A percentile compares a stretch with the other conserved stretches of the same genome.
These are phyloP conservation scores for Viridothelium virens DNA, from an alignment of 495 filamentous ascomycete species.

Conservation along the genomic window DNA sequence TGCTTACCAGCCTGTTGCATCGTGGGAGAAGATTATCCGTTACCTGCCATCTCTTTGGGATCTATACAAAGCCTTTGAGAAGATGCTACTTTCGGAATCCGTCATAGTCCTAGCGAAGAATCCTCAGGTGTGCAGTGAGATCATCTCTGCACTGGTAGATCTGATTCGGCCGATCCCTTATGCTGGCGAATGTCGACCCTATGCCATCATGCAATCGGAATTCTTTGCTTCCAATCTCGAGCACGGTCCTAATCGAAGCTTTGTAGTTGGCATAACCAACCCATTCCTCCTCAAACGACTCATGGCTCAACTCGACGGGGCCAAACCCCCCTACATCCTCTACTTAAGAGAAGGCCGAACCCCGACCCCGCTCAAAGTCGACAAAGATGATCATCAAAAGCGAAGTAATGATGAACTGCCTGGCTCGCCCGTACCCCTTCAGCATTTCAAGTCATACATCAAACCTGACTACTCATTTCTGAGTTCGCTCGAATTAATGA, in stretches of 20 bases:
- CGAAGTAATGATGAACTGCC: not conserved
- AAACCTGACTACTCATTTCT: constrained; percentile 23
- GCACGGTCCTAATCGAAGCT: constrained; percentile 26
- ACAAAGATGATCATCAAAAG: not conserved
- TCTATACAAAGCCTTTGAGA: constrained; percentile 31
- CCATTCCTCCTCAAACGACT: constrained; percentile 32
- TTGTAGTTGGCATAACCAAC: constrained; percentile 31
- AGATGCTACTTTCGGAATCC: constrained; percentile 31
- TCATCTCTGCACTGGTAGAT: constrained; percentile 29
- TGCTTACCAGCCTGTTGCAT: constrained; percentile 30
- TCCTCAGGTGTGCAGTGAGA: constrained; percentile 31
- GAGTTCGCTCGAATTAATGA: constrained; percentile 22
- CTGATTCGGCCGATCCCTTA: constrained; percentile 33
- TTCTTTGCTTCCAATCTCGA: constrained; percentile 27
- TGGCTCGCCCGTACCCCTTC: not conserved
- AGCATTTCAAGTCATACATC: constrained; percentile 14
- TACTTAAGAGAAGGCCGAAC: constrained; percentile 13
- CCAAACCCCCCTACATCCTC: constrained; percentile 24
- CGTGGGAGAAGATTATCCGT: constrained; percentile 27
- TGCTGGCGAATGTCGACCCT: constrained; percentile 29
- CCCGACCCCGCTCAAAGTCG: not conserved
- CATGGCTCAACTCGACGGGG: constrained; percentile 3
- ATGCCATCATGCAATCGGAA: constrained; percentile 35
- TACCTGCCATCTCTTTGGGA: constrained; percentile 31
- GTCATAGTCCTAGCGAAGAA: constrained; percentile 31